phyloP scores from a whole-genome alignment of 768 basidiomycete genomes.

The Kwoniella botswanensis region DNA sequence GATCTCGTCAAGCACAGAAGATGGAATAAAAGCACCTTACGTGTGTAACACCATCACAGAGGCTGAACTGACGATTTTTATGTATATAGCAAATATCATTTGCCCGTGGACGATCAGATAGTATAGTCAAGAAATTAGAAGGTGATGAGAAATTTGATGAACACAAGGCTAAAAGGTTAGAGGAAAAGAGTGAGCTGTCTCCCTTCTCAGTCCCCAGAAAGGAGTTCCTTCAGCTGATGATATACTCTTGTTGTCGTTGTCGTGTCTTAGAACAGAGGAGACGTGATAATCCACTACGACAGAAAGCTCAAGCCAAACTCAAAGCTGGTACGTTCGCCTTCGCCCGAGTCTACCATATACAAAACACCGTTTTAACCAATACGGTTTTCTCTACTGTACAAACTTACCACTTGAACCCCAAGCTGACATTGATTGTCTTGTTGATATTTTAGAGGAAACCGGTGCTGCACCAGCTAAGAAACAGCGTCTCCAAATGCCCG shows the following conservation, averaged over 20 bases:
- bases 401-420: too few relatives aligned
- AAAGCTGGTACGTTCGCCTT: constrained; percentile 69
- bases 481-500: constrained; percentile 88
- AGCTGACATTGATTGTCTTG: neutral
- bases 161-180: constrained; percentile 74
- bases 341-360: neutral
- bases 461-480: constrained; percentile 43
- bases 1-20: too few relatives aligned
- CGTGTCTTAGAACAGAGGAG: constrained; percentile 70
- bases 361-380: neutral
- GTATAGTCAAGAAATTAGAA: constrained; percentile 79
- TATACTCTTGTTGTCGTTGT: too few relatives aligned
- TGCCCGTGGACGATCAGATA: constrained; percentile 84
- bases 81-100: constrained; percentile 88
- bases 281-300: constrained; percentile 86
- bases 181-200: constrained; percentile 78
- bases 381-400: too few relatives aligned
- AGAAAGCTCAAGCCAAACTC: constrained; percentile 80
- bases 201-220: neutral
- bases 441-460: constrained; percentile 57
- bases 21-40: too few relatives aligned
- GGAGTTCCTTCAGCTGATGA: neutral
- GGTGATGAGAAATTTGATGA: constrained; percentile 67
- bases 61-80: neutral
- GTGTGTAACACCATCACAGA: too few relatives aligned